Evolutionary conservation across 2,329 filamentous ascomycete species (phyloP).

Genomic region (Bipolaris oryzae): DNA sequence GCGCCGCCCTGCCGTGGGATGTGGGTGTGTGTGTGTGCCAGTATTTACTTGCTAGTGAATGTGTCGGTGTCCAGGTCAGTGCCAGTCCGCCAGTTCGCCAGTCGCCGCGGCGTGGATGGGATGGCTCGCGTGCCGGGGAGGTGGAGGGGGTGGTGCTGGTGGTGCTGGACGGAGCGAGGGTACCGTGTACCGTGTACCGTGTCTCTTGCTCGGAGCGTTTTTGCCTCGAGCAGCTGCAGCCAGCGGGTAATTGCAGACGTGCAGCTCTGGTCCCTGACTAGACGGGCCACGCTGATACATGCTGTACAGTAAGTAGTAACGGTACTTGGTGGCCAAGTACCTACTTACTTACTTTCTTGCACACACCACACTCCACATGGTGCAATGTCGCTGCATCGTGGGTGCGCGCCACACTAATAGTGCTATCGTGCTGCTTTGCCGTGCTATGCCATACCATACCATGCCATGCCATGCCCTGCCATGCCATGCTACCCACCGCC

Average conservation of each 20-base stretch:
- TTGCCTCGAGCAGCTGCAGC: constrained; percentile 8
- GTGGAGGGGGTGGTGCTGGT: too few species aligned
- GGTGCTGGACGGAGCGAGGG: background rate
- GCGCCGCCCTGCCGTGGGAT: constrained; percentile 25
- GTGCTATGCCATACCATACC: background rate
- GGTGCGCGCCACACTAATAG: background rate
- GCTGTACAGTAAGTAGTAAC: background rate
- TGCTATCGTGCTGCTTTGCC: background rate
- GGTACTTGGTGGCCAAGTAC: too few species aligned
- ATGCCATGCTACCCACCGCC: background rate
- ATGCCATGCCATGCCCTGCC: background rate
- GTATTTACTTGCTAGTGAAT: too few species aligned
- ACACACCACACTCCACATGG: too few species aligned
- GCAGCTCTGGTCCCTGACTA: constrained; percentile 30
- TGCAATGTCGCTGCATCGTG: background rate
- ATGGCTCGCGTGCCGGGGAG: too few species aligned
- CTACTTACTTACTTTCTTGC: too few species aligned
- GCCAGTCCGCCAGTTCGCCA: background rate
- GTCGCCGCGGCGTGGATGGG: constrained; percentile 15
- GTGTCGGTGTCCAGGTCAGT: too few species aligned
- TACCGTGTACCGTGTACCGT: too few species aligned
- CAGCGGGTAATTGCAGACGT: constrained; percentile 19
- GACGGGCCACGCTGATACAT: constrained; percentile 13
- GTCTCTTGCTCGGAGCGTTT: background rate
- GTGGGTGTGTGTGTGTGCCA: constrained; percentile 27